phyloP scores from a whole-genome alignment of 176 grass and related monocot genomes.

The Eremochloa ophiuroides region DNA sequence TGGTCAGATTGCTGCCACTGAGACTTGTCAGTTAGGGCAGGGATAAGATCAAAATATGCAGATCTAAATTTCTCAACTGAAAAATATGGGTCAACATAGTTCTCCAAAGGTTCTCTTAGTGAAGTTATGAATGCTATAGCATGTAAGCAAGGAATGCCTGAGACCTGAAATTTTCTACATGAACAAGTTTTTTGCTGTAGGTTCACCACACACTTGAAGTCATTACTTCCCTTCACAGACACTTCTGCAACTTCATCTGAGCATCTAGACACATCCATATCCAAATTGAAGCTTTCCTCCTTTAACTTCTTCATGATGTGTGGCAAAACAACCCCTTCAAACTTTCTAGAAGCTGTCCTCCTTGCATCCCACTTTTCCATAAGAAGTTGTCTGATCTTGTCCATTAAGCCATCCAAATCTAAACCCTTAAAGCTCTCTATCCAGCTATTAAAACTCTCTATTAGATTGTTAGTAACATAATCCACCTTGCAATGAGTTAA shows the following conservation, averaged over 20 bases:
- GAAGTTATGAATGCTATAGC: background rate
- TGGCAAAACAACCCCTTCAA: too few species aligned
- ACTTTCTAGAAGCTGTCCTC: too few species aligned
- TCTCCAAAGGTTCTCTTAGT: background rate
- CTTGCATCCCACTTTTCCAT: too few species aligned
- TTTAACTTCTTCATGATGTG: too few species aligned
- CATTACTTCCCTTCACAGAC: background rate
- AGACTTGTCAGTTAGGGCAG: background rate
- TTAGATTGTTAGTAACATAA: background rate
- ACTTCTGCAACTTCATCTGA: background rate
- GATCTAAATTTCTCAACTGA: background rate
- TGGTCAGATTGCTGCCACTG: background rate
- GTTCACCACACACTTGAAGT: background rate
- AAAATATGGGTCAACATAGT: background rate
- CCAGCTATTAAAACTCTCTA: background rate
- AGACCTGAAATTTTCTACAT: background rate
- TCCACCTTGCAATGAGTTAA: background rate
- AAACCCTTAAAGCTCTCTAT: background rate
- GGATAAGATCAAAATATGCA: background rate
- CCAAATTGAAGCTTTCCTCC: too few species aligned
- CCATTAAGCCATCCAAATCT: background rate
- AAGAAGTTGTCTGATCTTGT: background rate
- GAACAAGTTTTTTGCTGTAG: background rate
- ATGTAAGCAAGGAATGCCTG: background rate
- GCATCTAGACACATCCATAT: background rate